Conservation (phyloP, 2,329 filamentous ascomycete species). For the Trichoderma asperellum region DNA sequence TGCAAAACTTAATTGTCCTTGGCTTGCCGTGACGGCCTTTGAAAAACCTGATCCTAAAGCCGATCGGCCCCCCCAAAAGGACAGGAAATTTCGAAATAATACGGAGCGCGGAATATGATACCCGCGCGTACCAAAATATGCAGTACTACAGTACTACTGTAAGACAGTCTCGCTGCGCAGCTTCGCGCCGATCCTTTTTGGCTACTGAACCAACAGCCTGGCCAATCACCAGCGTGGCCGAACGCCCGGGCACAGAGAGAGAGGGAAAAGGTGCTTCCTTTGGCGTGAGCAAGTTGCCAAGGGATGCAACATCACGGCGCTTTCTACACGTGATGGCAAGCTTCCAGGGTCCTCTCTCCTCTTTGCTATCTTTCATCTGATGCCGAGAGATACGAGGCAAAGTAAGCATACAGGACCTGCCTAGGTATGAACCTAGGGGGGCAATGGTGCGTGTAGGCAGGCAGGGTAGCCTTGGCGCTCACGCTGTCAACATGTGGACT, state of each 20-base stretch:
- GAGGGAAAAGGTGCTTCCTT: background rate
- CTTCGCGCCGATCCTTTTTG: slow-evolving; percentile 8
- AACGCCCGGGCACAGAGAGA: background rate
- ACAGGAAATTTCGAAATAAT: background rate
- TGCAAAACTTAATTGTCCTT: slow-evolving; percentile 19
- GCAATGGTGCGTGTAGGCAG: background rate
- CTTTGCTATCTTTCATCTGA: slow-evolving; percentile 8
- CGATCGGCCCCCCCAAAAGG: background rate
- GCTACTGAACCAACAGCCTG: background rate
- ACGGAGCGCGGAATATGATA: background rate
- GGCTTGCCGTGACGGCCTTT: background rate
- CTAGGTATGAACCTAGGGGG: background rate
- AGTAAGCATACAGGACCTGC: slow-evolving; percentile 1
- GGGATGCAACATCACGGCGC: slow-evolving; percentile 6
- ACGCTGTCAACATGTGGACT: background rate
- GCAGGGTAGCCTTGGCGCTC: slow-evolving; percentile 14
- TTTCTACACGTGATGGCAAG: slow-evolving; percentile 19
- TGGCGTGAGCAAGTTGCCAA: background rate
- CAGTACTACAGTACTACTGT: slow-evolving; percentile 1
- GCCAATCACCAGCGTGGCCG: slow-evolving; percentile 18
- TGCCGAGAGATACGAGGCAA: slow-evolving; percentile 21
- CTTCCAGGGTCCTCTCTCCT: background rate
- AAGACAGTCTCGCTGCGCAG: background rate
- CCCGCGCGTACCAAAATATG: background rate
- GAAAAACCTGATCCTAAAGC: background rate